These are phyloP conservation scores for Sporothrix variecibatus DNA, from an alignment of 2,329 filamentous ascomycete genomes.

Conservation along the genomic window DNA sequence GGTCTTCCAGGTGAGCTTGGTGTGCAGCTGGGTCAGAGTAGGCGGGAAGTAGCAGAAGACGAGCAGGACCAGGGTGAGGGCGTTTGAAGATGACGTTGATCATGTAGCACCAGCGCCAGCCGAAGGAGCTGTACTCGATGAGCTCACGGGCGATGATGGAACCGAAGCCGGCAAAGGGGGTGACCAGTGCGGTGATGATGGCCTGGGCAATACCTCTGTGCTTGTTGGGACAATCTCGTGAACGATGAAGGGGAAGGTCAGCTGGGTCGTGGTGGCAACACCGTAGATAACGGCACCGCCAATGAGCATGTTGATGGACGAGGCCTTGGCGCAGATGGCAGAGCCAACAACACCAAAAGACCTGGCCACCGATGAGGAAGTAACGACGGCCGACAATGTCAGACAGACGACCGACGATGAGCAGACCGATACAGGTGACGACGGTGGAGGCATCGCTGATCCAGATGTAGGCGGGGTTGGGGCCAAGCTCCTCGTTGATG, in stretches of 20 bases:
- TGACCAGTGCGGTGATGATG: conserved; percentile 38
- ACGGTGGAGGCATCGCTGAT: conserved; percentile 27
- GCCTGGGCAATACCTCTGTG: conserved; percentile 40
- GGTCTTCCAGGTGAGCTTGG: conserved; percentile 40
- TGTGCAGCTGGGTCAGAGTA: conserved; percentile 41
- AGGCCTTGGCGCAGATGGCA: conserved; percentile 41
- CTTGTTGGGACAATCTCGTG: conserved; percentile 47
- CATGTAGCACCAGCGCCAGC: conserved; percentile 47
- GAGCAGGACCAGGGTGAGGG: conserved; percentile 38
- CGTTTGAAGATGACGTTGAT: conserved; percentile 44
- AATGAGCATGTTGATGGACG: conserved; percentile 41
- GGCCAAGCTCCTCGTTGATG: conserved; percentile 28
- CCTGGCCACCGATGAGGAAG: conserved; percentile 44
- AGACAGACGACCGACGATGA: conserved; percentile 41
- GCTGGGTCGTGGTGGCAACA: conserved; percentile 42
- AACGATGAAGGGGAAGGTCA: conserved; percentile 43
- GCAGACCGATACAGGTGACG: conserved; percentile 38
- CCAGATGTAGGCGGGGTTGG: conserved; percentile 26
- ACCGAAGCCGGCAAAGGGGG: conserved; percentile 35
- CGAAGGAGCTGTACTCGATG: conserved; percentile 39
- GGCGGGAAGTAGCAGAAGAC: conserved; percentile 47
- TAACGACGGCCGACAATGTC: conserved; percentile 45
- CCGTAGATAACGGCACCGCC: conserved; percentile 42
- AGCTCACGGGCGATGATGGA: conserved; percentile 40
- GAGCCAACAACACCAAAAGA: conserved; percentile 42